Conservation (phyloP, 164 flowering plant genomes). For the Magnolia kwangsiensis region DNA sequence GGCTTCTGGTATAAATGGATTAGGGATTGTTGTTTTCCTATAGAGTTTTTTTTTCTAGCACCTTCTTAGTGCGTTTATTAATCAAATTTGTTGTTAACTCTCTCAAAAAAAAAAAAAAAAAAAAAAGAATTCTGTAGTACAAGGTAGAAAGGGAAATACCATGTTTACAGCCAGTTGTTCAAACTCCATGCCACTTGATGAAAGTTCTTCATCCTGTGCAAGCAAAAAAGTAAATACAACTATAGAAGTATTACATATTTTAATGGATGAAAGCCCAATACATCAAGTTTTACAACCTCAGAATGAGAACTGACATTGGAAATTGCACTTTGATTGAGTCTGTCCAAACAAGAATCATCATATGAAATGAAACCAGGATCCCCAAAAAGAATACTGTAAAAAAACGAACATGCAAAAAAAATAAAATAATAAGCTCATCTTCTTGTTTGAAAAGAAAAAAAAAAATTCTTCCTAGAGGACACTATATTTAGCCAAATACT, state of each 20-base stretch:
- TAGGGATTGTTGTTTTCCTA: no score
- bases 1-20: no score
- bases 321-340: slow-evolving; percentile 10
- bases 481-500: background rate
- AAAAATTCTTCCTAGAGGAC: background rate
- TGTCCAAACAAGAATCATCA: slow-evolving; percentile 19
- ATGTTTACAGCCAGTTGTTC: slow-evolving; percentile 10
- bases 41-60: no score
- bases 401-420: background rate
- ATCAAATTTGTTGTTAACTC: no score
- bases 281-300: slow-evolving; percentile 30
- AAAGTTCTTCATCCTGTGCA: slow-evolving; percentile 20
- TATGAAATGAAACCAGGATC: slow-evolving; percentile 55
- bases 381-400: slow-evolving; percentile 46
- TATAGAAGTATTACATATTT: background rate
- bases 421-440: background rate
- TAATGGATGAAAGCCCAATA: background rate
- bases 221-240: background rate
- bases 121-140: background rate
- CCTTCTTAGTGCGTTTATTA: no score
- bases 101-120: no score
- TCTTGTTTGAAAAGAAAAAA: background rate
- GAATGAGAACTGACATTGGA: slow-evolving; percentile 19
- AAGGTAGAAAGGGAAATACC: slow-evolving; percentile 2
- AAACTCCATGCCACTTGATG: background rate